Evolutionary conservation across 2,329 filamentous ascomycete species (phyloP).

Genomic region (Teratosphaeria zuluensis): DNA sequence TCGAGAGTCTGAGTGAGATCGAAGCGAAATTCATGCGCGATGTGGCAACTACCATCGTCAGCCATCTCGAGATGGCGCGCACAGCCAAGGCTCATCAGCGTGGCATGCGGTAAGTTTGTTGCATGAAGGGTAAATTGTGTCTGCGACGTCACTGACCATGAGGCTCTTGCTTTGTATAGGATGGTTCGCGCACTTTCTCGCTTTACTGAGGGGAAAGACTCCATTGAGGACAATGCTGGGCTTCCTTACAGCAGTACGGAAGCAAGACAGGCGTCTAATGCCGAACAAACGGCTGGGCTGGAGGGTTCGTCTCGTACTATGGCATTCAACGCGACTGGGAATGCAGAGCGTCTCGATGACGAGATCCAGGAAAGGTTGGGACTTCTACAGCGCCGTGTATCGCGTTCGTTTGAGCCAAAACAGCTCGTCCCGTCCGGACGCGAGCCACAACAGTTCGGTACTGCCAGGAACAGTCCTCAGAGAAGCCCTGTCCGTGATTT

Average conservation of each 20-base stretch:
- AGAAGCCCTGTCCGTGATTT: not conserved
- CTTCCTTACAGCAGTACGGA: not conserved
- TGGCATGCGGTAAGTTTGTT: not conserved
- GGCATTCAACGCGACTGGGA: not conserved
- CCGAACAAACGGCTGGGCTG: not conserved
- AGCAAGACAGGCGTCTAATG: not conserved
- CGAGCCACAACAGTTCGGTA: not conserved
- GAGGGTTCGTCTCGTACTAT: not conserved
- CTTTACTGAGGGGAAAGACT: not conserved
- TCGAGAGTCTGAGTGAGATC: not conserved
- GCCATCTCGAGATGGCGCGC: constrained; percentile 25
- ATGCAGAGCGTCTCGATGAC: not conserved
- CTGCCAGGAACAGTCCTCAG: not conserved
- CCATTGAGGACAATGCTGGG: not conserved
- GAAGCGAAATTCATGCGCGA: constrained; percentile 18
- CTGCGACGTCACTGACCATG: not conserved
- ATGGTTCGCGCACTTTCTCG: not conserved
- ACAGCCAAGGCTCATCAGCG: constrained; percentile 23
- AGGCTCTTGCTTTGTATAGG: not conserved
- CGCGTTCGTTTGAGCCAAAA: not conserved
- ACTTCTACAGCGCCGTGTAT: not conserved
- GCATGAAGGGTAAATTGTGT: not conserved
- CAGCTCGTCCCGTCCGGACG: not conserved
- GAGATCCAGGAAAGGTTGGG: not conserved
- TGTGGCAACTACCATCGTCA: constrained; percentile 25